Base-by-base conservation (phyloP, 495 filamentous ascomycete species). In the Hyaloscypha variabilis region DNA sequence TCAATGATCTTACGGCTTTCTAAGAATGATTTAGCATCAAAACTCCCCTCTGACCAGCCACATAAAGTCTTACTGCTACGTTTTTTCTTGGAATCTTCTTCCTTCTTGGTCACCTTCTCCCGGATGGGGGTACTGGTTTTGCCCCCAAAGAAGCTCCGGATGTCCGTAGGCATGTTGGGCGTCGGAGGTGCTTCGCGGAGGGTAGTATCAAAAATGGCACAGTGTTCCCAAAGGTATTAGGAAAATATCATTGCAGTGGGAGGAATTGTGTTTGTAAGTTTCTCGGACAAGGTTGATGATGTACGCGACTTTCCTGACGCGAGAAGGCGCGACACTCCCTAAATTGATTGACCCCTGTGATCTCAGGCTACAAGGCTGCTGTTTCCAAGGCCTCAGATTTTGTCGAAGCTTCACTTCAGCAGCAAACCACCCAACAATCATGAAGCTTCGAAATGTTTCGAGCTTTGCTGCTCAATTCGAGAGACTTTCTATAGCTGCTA, bases 131-230 rank as follows among this genome's bases (percentile, higher is more conserved):
- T 73, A 29, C 73, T 79, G 21, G 81, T 83, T 69, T 86, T 89
- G 34, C 86, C 83, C 19, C 85, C 85, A 76, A 96, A 95, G 71
- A 94, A 96, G 68, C 77, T 88, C 58, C 92, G 81, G 65, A 96
- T 96, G 80, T 96, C 92, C 36, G 83, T 64, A 65, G 91, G 85
- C 90, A 92, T 94, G 42, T 46, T 70, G 46, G 26, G 25, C 3
- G 11, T 49, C 23, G 17, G 23, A 17, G 46, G 13, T 34, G 19
- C n/a, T 62, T 49, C 21, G 36, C 25, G 30, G 4, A 21, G 14
- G 42, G 39, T 11, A 17, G 39, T 17, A 1, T 46, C 13, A 13
- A 19, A 3, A 3, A 17, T 46, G 13, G 10, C 39, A 46, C 11
- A 46, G 19, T 19, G 4, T 46, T 46, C 19, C 11, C 39, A 19